These are phyloP conservation scores for Mycena polygramma DNA, from an alignment of 768 basidiomycete species.

Conservation along the genomic window DNA sequence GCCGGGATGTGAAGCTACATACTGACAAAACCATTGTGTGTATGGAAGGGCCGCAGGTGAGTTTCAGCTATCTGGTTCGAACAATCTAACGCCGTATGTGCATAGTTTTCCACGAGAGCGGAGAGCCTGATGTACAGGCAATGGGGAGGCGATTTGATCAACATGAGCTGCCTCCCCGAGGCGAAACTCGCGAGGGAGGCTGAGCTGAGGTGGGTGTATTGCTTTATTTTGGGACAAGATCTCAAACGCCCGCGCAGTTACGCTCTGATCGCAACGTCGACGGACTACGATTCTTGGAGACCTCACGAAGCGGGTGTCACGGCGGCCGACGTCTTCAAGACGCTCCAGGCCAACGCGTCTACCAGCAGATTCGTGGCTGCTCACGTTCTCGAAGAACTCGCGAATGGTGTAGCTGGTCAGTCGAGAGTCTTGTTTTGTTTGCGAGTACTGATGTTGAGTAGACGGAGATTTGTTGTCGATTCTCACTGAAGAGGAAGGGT, in stretches of 20 bases:
- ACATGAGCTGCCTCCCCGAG: constrained; percentile 97
- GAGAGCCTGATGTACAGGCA: constrained; percentile 94
- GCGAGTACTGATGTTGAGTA: not conserved
- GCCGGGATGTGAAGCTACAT: constrained; percentile 75
- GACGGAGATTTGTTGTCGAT: constrained; percentile 43
- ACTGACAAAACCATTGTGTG: constrained; percentile 89
- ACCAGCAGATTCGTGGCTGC: constrained; percentile 84
- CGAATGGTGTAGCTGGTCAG: constrained; percentile 32
- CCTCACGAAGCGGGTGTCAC: constrained; percentile 86
- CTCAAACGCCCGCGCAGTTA: constrained; percentile 65
- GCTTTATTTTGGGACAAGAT: too few species aligned
- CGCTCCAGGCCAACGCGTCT: constrained; percentile 86
- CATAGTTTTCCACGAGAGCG: constrained; percentile 89
- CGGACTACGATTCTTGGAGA: constrained; percentile 98
- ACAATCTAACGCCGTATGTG: not conserved
- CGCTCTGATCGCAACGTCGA: constrained; percentile 89
- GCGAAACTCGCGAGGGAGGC: constrained; percentile 97
- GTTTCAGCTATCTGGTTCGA: not conserved
- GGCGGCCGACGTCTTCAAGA: constrained; percentile 91
- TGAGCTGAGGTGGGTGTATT: constrained; percentile 79
- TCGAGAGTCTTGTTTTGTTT: not conserved
- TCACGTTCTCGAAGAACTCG: constrained; percentile 72
- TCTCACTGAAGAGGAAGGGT: constrained; percentile 78
- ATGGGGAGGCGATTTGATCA: constrained; percentile 94
- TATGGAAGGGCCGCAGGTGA: constrained; percentile 91